Evolutionary conservation across 805 yeast genomes (phyloP).

Genomic region (Candida khao-thaluensis): DNA sequence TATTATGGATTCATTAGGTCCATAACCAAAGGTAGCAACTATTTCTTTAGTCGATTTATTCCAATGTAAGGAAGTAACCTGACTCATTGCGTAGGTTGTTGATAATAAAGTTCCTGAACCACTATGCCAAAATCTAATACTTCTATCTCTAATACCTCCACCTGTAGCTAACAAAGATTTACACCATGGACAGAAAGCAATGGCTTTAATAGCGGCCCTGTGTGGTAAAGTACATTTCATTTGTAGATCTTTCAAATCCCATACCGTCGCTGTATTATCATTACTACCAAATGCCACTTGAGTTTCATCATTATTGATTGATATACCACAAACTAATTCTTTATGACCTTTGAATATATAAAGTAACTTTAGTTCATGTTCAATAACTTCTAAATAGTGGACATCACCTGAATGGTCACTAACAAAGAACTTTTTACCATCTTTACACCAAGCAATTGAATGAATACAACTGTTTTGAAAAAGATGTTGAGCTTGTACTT

Average conservation of each 20-base stretch:
- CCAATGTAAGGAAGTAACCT: conserved; percentile 81
- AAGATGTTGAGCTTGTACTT: neutral
- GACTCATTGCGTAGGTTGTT: conserved; percentile 60
- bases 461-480: conserved; percentile 17
- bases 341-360: conserved; percentile 26
- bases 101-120: conserved; percentile 68
- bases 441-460: conserved; percentile 60
- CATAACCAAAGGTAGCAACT: conserved; percentile 81
- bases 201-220: conserved; percentile 84
- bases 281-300: conserved; percentile 82
- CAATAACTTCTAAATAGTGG: conserved; percentile 34
- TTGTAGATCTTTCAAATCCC: conserved; percentile 51
- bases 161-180: conserved; percentile 81
- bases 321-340: conserved; percentile 50
- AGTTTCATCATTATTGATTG: conserved; percentile 50
- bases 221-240: conserved; percentile 57
- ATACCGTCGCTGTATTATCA: conserved; percentile 75
- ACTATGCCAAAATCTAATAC: conserved; percentile 86
- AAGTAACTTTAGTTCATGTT: conserved; percentile 8
- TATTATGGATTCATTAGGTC: conserved; percentile 56
- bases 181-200: conserved; percentile 91
- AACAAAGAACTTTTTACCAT: conserved; percentile 43
- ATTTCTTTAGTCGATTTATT: conserved; percentile 61
- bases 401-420: conserved; percentile 72
- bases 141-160: conserved; percentile 81